Conservation (phyloP, 768 basidiomycete genomes). For the Amanita pseudoporphyria region DNA sequence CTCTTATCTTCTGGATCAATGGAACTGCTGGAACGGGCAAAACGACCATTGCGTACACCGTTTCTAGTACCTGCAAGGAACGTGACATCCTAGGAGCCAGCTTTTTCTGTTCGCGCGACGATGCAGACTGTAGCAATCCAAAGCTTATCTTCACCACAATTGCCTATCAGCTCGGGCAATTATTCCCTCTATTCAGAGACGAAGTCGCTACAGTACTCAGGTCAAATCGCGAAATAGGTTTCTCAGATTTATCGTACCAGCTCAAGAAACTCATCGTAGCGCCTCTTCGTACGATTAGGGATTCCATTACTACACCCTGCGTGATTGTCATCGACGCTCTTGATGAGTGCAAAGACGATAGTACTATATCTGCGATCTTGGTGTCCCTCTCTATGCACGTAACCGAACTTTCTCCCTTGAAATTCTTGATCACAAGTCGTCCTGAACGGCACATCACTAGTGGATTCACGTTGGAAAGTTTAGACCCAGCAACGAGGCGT, state of each 20-base stretch:
- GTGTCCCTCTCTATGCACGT: background rate
- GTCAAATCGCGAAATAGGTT: background rate
- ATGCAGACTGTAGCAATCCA: background rate
- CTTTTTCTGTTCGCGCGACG: background rate
- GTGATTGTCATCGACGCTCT: background rate
- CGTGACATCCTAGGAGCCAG: background rate
- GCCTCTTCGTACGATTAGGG: too few species aligned
- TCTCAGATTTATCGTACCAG: background rate
- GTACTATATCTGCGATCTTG: background rate
- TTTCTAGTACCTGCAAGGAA: background rate
- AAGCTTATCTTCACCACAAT: background rate
- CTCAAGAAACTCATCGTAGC: background rate
- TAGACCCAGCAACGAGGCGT: too few species aligned
- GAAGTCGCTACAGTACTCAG: background rate
- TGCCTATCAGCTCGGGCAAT: background rate
- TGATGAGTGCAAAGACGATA: background rate
- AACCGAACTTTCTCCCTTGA: background rate
- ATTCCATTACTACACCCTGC: too few species aligned
- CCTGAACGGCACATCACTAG: background rate
- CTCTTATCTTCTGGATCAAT: too few species aligned
- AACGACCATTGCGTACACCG: background rate
- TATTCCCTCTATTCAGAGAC: background rate
- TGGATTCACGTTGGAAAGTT: too few species aligned
- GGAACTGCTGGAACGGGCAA: too few species aligned
- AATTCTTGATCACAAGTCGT: background rate